Percentiles rank a stretch among this genome's conserved stretches.
These are phyloP conservation scores for Exophiala xenobiotica DNA, from an alignment of 2,329 filamentous ascomycete species.

Conservation along the genomic window DNA sequence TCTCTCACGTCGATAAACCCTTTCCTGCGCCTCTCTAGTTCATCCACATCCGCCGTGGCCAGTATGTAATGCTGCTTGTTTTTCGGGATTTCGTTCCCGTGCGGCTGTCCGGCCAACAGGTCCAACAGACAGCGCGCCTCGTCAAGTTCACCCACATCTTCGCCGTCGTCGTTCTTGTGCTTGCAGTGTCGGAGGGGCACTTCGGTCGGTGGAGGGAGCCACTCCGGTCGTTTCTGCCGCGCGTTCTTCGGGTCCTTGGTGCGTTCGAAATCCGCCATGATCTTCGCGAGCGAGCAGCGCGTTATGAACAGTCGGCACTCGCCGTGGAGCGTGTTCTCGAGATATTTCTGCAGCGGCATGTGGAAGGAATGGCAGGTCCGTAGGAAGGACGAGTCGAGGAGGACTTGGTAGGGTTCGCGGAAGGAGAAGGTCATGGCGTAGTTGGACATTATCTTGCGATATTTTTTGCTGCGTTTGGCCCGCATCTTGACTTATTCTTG, in stretches of 20 bases:
- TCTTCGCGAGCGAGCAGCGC: slow-evolving; percentile 56
- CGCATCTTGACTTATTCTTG: slow-evolving; percentile 53
- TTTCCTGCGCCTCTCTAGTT: slow-evolving; percentile 32
- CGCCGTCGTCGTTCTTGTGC: slow-evolving; percentile 44
- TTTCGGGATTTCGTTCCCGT: slow-evolving; percentile 38
- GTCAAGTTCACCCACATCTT: slow-evolving; percentile 27
- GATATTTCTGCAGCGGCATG: slow-evolving; percentile 77
- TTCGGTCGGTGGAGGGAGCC: slow-evolving; percentile 46
- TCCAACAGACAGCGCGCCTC: slow-evolving; percentile 45
- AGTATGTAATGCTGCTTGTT: slow-evolving; percentile 52
- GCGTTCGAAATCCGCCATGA: slow-evolving; percentile 39
- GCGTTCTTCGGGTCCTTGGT: slow-evolving; percentile 22
- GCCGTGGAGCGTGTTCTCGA: slow-evolving; percentile 82
- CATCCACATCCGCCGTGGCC: slow-evolving; percentile 43
- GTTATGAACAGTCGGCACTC: slow-evolving; percentile 84
- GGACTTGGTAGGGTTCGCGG: slow-evolving; percentile 88
- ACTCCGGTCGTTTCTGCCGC: slow-evolving; percentile 36
- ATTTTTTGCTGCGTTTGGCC: slow-evolving; percentile 69
- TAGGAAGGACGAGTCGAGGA: slow-evolving; percentile 84
- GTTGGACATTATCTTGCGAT: slow-evolving; percentile 90
- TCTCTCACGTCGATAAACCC: slow-evolving; percentile 40
- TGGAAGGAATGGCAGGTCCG: slow-evolving; percentile 78
- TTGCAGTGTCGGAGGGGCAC: slow-evolving; percentile 49
- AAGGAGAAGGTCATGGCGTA: slow-evolving; percentile 87
- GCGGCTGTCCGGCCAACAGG: slow-evolving; percentile 36